Base-by-base conservation (phyloP, 2,329 filamentous ascomycete genomes). In the Penicillium sp. region DNA sequence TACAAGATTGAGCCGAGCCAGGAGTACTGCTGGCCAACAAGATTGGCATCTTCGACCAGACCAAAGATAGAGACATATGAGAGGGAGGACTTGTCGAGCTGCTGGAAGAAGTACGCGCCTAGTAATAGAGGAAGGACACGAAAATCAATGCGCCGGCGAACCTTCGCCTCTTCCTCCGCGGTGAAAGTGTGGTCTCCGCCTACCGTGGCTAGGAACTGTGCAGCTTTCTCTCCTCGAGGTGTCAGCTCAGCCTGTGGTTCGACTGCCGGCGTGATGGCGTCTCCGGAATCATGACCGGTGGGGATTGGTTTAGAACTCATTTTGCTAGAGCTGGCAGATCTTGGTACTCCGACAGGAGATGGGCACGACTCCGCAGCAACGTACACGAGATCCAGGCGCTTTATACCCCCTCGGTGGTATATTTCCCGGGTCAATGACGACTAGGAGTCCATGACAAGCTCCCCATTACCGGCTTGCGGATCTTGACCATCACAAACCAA, bases 1-100 rank as follows among this genome's bases (percentile, higher is more conserved):
- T 85, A 89, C 15, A 89, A 76, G 56, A 89, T 83, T 1, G 85
- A 87, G 0, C 85, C 84, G 0, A 89, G 82, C 86, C 86, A 88
- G 1, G 86, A 88, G 71, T 82, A 79, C 58, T 85, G 76, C 35
- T 78, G 71, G 19, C 79, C 82, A n/a, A 77, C 73, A 7, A 85
- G 76, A 35, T 82, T 67, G 0, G 82, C 81, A 62, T 84, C 82
- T 38, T 79, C 73, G 23, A 78, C 74, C 38, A 86, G 72, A 3
- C 82, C 83, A 15, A 71, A 71, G 30, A 71, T 71, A 1, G 69
- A 71, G 7, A 69, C 67, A 47, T 71, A 71, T 1, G 61, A 64
- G 5, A 66, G 54, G 5, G 57, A 62, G 4, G 61, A 62, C 41
- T 85, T 85, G 71, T 85, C 83, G 9, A 86, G 80, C 64, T 85